Conservation (phyloP, 768 basidiomycete species). For the Neoboletus subvelutipes region DNA sequence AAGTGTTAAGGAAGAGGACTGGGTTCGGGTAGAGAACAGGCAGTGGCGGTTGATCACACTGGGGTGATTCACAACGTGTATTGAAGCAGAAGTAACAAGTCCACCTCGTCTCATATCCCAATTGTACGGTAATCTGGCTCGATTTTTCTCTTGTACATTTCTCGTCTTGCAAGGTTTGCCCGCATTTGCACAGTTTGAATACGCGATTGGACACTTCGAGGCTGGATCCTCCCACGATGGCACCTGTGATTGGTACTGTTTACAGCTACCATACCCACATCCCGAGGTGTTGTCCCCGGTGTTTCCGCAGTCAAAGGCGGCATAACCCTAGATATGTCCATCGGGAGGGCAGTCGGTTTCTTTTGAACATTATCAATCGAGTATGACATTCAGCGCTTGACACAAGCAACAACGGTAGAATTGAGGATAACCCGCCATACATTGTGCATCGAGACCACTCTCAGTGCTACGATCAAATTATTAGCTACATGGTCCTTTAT, state of each 20-base stretch:
- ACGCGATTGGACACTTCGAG: neutral
- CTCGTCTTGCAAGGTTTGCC: neutral
- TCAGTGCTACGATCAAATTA: neutral
- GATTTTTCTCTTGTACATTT: neutral
- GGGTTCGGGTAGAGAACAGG: constrained; percentile 9
- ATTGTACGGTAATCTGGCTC: neutral
- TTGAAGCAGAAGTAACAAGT: neutral
- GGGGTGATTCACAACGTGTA: neutral
- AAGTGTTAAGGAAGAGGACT: neutral
- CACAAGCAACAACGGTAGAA: neutral
- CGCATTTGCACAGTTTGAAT: no score
- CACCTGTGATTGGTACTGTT: no score
- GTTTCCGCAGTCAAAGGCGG: no score
- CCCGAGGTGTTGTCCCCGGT: no score
- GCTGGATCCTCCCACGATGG: neutral
- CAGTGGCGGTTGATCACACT: constrained; percentile 13
- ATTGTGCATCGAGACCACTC: neutral
- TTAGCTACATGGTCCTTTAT: neutral
- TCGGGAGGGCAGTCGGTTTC: no score
- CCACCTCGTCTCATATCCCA: neutral
- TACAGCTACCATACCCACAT: no score
- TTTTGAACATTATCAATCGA: neutral
- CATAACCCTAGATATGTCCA: no score
- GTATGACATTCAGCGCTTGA: neutral
- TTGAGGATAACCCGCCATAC: neutral